Evolutionary conservation across 2,329 filamentous ascomycete genomes (phyloP), one percentile per base, ranked within the genome.

Genomic region (Talaromyces atroroseus): DNA sequence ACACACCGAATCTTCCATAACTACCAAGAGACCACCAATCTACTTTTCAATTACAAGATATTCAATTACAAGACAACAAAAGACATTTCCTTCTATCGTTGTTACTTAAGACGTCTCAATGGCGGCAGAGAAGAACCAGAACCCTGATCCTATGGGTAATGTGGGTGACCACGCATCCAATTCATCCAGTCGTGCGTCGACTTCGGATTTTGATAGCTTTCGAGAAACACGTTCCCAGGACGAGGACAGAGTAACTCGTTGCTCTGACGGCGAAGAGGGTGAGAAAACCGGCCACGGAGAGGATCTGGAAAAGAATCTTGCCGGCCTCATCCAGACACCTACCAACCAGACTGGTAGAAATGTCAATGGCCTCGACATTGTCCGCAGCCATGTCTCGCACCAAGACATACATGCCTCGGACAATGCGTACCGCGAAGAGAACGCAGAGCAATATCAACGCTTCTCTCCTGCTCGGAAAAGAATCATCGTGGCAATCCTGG

Each of bases 401-500:
- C 65, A 69, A 56, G 66, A 71, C 32, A 63, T 66, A 63, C 60
- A 65, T 21, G 62, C 60, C 20, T 60, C 61, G 2, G 62, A 53
- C 38, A 61, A 65, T 18, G 68, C 71, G 34, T 75, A 70, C 60
- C 59, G 60, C 6, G 76, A 80, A 57, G 62, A 67, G 44, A 75
- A 77, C 54, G 79, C 81, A 36, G 78, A 79, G 46, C 72, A 82
- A 59, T 92, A 91, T 74, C 79, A 86, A 63, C 79, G 80, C 18
- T 80, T 91, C 59, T 80, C 85, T 0, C 71, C 73, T 3, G 72
- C 74, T 16, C 81, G 85, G 42, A 94, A 92, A 70, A 67, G 78
- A 2, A 65, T 84, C 59, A 88, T 92, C 52, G 85, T 90, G 16
- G 75, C 77, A 10, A 79, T 91, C 5, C 73, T 92, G 52, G 86